Base-by-base conservation (phyloP, 208 protist genomes). In the Trypanosoma avium region DNA sequence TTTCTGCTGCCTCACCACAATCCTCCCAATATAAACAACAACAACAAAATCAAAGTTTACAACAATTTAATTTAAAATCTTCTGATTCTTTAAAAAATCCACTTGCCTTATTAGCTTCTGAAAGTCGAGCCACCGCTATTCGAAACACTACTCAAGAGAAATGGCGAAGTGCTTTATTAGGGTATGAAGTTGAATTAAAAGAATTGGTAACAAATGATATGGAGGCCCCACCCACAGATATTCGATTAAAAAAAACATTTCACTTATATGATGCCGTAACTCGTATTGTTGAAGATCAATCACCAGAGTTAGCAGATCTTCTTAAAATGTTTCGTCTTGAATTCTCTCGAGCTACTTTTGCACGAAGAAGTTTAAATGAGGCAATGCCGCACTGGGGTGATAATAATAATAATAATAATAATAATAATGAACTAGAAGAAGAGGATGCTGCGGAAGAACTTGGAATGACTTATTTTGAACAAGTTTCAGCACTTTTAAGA, bases 321-420 rank as follows among this genome's bases (percentile, higher is more conserved):
- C 43, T 96, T 42, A 87, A 81, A 3, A 84, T 96, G 38, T 92
- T 96, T 49, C 85, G 90, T 15, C 42, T 92, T 1, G 85, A 96
- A 73, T 89, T 96, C 40, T 92, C 86, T 42, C 77, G 86, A 3
- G 67, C 87, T 29, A 92, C 92, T 19, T 94, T 94, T 61, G 46
- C 70, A 9, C 35, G 55, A 0, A 49, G 71, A 29, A 27, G 24
- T 17, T 29, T 79, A 7, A 42, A 50, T 58, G 60, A 67, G 3
- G 33, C 29, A 0, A 19, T 57, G 2, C 60, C 63, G 10, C 9
- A 21, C 52, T n/a, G 26, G 33, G 54, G 46, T 46, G 53, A 47
- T 0, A 38, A 61, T 42, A 42, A 42, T 42, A 9, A 9, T 42
- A 42, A 42, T 42, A 42, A 38, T 42, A 42, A 42, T 9, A 15